Percentiles rank a stretch among this genome's conserved stretches.
Conservation (phyloP, 2,329 filamentous ascomycete genomes). For the Fusarium zealandicum region DNA sequence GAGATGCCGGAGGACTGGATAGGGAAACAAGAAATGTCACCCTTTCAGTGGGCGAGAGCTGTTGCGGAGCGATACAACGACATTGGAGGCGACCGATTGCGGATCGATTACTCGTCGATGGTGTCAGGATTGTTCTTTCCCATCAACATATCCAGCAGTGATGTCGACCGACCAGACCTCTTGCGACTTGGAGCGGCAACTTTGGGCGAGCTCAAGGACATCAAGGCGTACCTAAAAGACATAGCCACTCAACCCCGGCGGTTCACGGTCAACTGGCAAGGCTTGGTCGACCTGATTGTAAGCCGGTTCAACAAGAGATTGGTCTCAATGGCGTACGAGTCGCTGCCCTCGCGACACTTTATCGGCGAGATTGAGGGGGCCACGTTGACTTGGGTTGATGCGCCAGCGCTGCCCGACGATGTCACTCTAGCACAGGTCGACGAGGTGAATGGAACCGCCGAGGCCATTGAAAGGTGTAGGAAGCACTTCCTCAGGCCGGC, state of each 20-base stretch:
- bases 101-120: slow-evolving; percentile 59
- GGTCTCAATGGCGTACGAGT: slow-evolving; percentile 45
- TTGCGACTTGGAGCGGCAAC: slow-evolving; percentile 44
- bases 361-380: slow-evolving; percentile 48
- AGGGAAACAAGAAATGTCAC: slow-evolving; percentile 38
- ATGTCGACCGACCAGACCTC: slow-evolving; percentile 44
- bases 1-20: slow-evolving; percentile 27
- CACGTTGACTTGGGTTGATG: slow-evolving; percentile 55
- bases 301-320: slow-evolving; percentile 67
- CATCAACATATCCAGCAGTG: slow-evolving; percentile 56
- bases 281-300: slow-evolving; percentile 69
- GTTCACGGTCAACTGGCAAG: slow-evolving; percentile 67
- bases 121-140: slow-evolving; percentile 60
- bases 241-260: slow-evolving; percentile 48
- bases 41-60: slow-evolving; percentile 52
- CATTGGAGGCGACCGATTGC: slow-evolving; percentile 51
- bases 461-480: slow-evolving; percentile 53
- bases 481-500: slow-evolving; percentile 52
- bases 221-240: slow-evolving; percentile 53
- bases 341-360: slow-evolving; percentile 43
- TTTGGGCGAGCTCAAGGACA: slow-evolving; percentile 42
- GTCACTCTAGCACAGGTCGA: slow-evolving; percentile 21
- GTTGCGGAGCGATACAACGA: slow-evolving; percentile 55
- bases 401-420: slow-evolving; percentile 37
- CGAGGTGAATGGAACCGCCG: slow-evolving; percentile 49